Conservation (phyloP, 2,329 filamentous ascomycete genomes). For the Zymoseptoria ardabiliae region DNA sequence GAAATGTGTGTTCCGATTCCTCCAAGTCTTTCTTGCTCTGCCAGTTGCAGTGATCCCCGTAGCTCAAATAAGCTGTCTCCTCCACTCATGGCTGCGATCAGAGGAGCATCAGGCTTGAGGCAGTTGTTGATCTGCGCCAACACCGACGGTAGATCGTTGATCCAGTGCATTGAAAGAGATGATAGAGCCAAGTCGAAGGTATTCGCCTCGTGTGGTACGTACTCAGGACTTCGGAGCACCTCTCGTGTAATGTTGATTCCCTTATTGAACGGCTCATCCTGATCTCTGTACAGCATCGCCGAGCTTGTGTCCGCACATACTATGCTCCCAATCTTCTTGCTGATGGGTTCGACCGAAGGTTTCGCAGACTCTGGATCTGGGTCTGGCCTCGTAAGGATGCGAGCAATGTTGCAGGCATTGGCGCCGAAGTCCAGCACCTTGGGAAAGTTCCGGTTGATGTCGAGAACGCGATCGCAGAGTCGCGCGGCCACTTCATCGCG, state of each 20-base stretch:
- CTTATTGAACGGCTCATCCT: slow-evolving; percentile 64
- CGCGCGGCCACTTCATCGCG: slow-evolving; percentile 85
- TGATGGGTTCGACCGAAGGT: slow-evolving; percentile 58
- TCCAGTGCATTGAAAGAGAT: slow-evolving; percentile 88
- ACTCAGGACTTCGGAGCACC: slow-evolving; percentile 67
- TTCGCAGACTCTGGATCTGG: slow-evolving; percentile 58
- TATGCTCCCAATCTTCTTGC: slow-evolving; percentile 64
- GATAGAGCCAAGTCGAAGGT: slow-evolving; percentile 87
- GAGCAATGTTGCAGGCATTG: slow-evolving; percentile 90
- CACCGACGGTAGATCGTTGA: slow-evolving; percentile 87
- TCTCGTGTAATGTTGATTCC: slow-evolving; percentile 65
- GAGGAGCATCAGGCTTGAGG: slow-evolving; percentile 83
- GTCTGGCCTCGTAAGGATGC: slow-evolving; percentile 58
- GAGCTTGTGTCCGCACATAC: slow-evolving; percentile 76
- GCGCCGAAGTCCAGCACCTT: slow-evolving; percentile 86
- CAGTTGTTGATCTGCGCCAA: slow-evolving; percentile 78
- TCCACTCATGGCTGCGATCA: slow-evolving; percentile 93
- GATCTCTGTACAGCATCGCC: slow-evolving; percentile 72
- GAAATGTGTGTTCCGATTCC: slow-evolving; percentile 87
- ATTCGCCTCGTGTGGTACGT: slow-evolving; percentile 65
- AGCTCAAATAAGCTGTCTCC: slow-evolving; percentile 92
- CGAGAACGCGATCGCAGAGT: slow-evolving; percentile 77
- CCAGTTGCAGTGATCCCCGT: slow-evolving; percentile 84
- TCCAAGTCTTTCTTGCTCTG: slow-evolving; percentile 83
- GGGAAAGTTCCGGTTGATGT: slow-evolving; percentile 84